Base-by-base conservation (phyloP, 139 green algal genomes). In the Chlamydomonas sphaeroides region DNA sequence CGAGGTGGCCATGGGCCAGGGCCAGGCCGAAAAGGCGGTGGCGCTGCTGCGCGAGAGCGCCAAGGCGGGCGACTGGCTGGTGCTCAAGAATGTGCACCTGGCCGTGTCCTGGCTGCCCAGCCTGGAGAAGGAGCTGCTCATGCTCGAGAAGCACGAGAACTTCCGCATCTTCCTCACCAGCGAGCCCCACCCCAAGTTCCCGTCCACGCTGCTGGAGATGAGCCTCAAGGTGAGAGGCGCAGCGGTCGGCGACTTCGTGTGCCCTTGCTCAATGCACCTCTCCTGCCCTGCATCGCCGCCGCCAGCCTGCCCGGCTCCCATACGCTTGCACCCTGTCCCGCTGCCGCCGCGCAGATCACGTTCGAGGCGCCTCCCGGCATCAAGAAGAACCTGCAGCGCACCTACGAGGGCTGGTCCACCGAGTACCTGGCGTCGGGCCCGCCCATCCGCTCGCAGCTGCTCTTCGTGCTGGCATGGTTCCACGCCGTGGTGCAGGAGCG, bases 81-180 rank as follows among this genome's bases (percentile, higher is more conserved):
- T 89, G 75, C 86, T 98, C 26, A 97, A 98, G 92, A 98, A 98
- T 69, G 65, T 95, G 48, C 94, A 98, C 76, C 89, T 98, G 65
- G 87, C 91, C 21, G 90, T 95, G 18, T 63, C 56, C 26, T 98
- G 93, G 93, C 90, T 98, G 67, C 91, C 92, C 1, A 72, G 71
- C n/a, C 85, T 98, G 71, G 91, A 97, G 75, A 95, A 95, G 82
- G 91, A 92, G 83, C 65, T 94, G 71, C 68, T 66, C 77, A 78
- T 65, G 63, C 87, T 94, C 33, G 28, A 81, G 41, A 85, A 90
- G 45, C 68, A 91, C 59, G 39, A 72, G 6, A 67, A 90, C 65
- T 97, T 97, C 87, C 82, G 90, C 5, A 86, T 98, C 6, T 96
- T 95, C 78, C 87, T 97, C 36, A 96, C 94, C 33, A 87, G 81